Base-by-base conservation (phyloP, 2,329 filamentous ascomycete genomes). In the Verruconis gallopava region DNA sequence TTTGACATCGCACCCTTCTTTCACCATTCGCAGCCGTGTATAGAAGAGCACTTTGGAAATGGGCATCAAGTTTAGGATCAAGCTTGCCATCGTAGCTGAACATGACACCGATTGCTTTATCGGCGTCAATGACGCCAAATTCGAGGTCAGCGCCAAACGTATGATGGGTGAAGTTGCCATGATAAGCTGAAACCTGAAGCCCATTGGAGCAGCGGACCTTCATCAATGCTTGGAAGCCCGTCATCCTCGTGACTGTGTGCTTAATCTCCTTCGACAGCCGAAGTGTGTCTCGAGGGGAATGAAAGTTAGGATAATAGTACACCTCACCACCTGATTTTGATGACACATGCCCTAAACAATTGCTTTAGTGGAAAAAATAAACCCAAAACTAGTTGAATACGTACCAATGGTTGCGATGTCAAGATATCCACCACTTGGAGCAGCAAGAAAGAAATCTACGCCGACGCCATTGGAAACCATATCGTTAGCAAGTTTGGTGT, bases 181-280 rank as follows among this genome's bases (percentile, higher is more conserved):
- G 85, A 56, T 98, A 98, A n/a, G 77, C 76, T 13, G 85, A 78
- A 13, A 98, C 81, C 58, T 98, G 91, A 40, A 98, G 69, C 14
- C 91, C 91, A 53, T 94, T 98, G 14, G 88, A 95, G 65, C 91
- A 98, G 47, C 91, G 81, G 44, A 98, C 89, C 68, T 98, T 98
- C 85, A 98, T 93, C 51, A 98, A 68, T 15, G 86, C 86, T 62
- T 95, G 89, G 66, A 85, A 96, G 17, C 91, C 91, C 37, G 89
- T 94, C 59, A 95, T 88, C 48, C 91, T 74, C 2, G 79, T 86
- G 21, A 95, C 77, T 1, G 84, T 78, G 55, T 95, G 89, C 50
- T 79, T 76, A 49, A 98, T 77, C 64, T 98, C 91, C 37, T 81
- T 74, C 2, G 80, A 81, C 30, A 98, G 65, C 64, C 89, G 93